Evolutionary conservation across 2,329 filamentous ascomycete species (phyloP).

Genomic region (Fusarium brachygibbosum): DNA sequence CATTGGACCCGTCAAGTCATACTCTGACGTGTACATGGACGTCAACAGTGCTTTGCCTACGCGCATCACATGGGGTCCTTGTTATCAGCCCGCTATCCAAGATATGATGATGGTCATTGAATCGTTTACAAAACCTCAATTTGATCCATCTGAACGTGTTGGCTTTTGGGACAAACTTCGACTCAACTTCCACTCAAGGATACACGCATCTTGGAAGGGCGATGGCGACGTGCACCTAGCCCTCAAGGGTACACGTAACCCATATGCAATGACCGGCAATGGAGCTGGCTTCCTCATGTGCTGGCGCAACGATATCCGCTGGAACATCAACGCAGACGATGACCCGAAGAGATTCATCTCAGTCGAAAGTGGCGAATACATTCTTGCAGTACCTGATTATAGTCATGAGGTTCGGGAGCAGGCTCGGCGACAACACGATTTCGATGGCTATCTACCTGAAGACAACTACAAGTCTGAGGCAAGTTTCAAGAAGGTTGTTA

Average conservation of each 20-base stretch:
- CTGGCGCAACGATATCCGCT: conserved; percentile 93
- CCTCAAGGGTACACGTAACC: conserved; percentile 91
- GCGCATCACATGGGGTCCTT: conserved; percentile 95
- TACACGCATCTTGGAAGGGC: conserved; percentile 91
- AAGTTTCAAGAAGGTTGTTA: conserved; percentile 97
- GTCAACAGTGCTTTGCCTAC: conserved; percentile 95
- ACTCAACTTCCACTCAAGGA: conserved; percentile 91
- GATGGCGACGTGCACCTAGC: conserved; percentile 96
- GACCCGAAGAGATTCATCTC: conserved; percentile 95
- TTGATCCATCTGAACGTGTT: conserved; percentile 92
- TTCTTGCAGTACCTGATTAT: conserved; percentile 94
- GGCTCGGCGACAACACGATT: conserved; percentile 63
- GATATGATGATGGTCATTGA: conserved; percentile 99
- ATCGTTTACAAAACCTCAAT: conserved; percentile 94
- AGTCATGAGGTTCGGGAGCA: conserved; percentile 85
- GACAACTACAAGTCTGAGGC: conserved; percentile 79
- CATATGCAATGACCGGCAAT: conserved; percentile 91
- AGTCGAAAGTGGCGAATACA: conserved; percentile 94
- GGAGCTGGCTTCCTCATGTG: conserved; percentile 98
- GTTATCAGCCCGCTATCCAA: conserved; percentile 97
- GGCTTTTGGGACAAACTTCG: conserved; percentile 99
- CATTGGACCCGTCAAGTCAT: conserved; percentile 95
- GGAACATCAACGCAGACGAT: conserved; percentile 85
- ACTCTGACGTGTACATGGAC: conserved; percentile 90
- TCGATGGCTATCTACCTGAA: conserved; percentile 71